Percentiles rank a stretch among this genome's conserved stretches.
These are phyloP conservation scores for Eimeria tenella DNA, from an alignment of 169 alveolate genomes.

Conservation along the genomic window DNA sequence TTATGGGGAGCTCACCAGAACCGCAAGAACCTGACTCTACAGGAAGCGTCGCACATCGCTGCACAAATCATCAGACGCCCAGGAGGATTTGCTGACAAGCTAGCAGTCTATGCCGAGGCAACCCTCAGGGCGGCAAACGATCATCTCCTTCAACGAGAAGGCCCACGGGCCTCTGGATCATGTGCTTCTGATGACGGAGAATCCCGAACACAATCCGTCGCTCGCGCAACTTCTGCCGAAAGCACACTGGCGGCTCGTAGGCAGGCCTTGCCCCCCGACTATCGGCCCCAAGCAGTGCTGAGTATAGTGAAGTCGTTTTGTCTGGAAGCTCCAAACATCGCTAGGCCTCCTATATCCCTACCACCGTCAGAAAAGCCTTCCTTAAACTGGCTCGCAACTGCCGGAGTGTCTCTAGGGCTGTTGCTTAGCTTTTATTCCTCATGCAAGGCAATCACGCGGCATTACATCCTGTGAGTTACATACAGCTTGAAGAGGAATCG, in stretches of 20 bases:
- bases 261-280: neutral
- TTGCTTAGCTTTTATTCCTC: conserved; percentile 55
- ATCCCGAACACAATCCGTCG: neutral
- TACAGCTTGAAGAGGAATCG: neutral
- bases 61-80: conserved; percentile 29
- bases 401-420: conserved; percentile 62
- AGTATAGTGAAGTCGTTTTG: neutral
- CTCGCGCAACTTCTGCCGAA: neutral
- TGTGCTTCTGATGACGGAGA: neutral
- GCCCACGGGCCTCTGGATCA: neutral
- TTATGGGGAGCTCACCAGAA: neutral
- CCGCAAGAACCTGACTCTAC: conserved; percentile 2
- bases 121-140: conserved; percentile 47
- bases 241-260: neutral
- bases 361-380: neutral
- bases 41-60: conserved; percentile 37
- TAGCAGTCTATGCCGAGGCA: conserved; percentile 58
- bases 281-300: neutral
- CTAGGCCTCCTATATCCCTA: neutral
- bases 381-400: conserved; percentile 29
- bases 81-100: conserved; percentile 57
- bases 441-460: conserved; percentile 1
- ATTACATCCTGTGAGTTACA: conserved; percentile 33
- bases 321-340: neutral
- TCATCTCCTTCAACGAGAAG: conserved; percentile 7